phyloP scores from a whole-genome alignment of 768 basidiomycete species.

The Lentinus brumalis region DNA sequence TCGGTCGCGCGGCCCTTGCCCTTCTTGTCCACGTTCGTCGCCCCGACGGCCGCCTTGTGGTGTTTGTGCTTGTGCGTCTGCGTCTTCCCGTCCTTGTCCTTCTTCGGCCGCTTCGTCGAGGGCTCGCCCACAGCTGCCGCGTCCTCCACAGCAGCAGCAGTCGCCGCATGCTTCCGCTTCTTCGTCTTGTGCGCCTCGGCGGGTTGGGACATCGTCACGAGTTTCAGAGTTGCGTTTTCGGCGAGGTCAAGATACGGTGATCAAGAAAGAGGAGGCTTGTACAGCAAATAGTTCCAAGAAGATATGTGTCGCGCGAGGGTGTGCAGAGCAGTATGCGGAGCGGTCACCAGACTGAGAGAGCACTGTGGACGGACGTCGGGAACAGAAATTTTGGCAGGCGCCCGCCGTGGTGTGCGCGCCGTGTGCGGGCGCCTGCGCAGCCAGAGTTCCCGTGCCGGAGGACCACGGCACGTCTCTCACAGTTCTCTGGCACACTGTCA shows the following conservation, averaged over 20 bases:
- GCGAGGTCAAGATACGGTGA: not conserved
- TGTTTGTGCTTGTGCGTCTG: not conserved
- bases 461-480: slow-evolving; percentile 13
- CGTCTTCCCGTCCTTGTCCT: slow-evolving; percentile 35
- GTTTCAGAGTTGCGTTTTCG: not conserved
- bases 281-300: too few relatives aligned
- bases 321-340: not conserved
- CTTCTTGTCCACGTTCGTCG: slow-evolving; percentile 1
- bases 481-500: slow-evolving; percentile 17
- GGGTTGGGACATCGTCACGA: slow-evolving; percentile 21
- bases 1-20: slow-evolving; percentile 24
- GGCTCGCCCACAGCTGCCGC: slow-evolving; percentile 19
- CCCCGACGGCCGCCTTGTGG: too few relatives aligned
- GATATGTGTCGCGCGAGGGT: too few relatives aligned
- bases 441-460: slow-evolving; percentile 9
- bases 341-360: not conserved
- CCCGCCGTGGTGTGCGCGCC: not conserved
- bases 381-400: slow-evolving; percentile 24
- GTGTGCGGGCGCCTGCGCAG: slow-evolving; percentile 6
- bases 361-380: not conserved
- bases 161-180: slow-evolving; percentile 52
- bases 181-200: slow-evolving; percentile 33
- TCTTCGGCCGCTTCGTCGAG: slow-evolving; percentile 37
- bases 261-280: not conserved
- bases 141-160: slow-evolving; percentile 21